Evolutionary conservation across 2,329 filamentous ascomycete genomes (phyloP), one percentile per base, ranked within the genome.

Genomic region (Lasiodiplodia gonubiensis): DNA sequence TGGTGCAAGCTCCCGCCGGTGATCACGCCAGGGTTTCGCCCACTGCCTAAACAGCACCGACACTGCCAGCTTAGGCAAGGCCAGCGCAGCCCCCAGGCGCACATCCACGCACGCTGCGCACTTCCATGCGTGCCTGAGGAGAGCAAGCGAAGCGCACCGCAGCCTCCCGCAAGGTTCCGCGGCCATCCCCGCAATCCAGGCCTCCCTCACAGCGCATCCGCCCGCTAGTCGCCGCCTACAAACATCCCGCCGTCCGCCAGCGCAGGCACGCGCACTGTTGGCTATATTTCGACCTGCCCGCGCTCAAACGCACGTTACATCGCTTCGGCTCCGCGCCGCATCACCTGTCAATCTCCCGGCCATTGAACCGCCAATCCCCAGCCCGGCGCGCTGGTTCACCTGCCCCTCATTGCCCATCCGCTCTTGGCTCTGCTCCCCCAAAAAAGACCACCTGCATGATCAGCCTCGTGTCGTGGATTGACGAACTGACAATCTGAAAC

Each of bases 21-120:
- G 57, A 61, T 61, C 42, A 59, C 37, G 55, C 37, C 55, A 59
- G 55, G 55, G 55, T 59, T 59, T 37, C 23, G 21, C 54, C 54
- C 16, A 11, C 54, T n/a, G 42, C n/a, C 42, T n/a, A 37, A 33
- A 33, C 30, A 33, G 30, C 30, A 8, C 21, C 25, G 6, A 42
- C 37, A 10, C 18, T 30, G 53, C 33, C 53, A 6, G 16, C 30
- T 30, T 46, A n/a, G 18, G 18, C 42, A 46, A 46, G 42, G 42
- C 42, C 42, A 18, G 42, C 42, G 14, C 37, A 16, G 37, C 37
- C 37, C 10, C 8, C 42, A 8, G 12, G 4, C 21, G 42, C 42
- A 46, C 18, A 46, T 46, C 42, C 18, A n/a, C n/a, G 18, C 18
- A n/a, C 7, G 42, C 42, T 18, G 14, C 42, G 42, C 18, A 21